These are phyloP conservation scores for Puccinia novopanici DNA, from an alignment of 1,284 basidiomycete genomes.

Conservation along the genomic window DNA sequence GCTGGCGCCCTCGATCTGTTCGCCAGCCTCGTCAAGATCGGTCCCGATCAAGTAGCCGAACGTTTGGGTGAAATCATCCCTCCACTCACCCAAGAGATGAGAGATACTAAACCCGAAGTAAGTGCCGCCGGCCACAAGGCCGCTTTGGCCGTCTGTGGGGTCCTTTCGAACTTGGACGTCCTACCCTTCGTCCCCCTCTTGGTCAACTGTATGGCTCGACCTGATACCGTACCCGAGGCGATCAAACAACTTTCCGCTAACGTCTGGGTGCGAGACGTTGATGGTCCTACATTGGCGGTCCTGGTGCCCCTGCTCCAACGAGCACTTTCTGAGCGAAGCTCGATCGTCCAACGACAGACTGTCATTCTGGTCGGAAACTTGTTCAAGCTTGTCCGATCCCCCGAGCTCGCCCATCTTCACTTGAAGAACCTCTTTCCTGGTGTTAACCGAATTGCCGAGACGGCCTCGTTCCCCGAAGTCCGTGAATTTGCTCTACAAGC, in stretches of 20 bases:
- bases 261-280: constrained; percentile 97
- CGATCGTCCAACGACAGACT: constrained; percentile 71
- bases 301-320: constrained; percentile 89
- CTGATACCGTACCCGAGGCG: constrained; percentile 77
- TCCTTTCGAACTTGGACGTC: constrained; percentile 91
- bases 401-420: constrained; percentile 84
- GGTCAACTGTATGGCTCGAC: constrained; percentile 84
- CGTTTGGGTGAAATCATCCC: constrained; percentile 82
- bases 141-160: constrained; percentile 86
- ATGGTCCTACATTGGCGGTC: constrained; percentile 90
- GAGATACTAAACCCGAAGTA: constrained; percentile 95
- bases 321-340: constrained; percentile 91
- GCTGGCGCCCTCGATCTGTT: constrained; percentile 79
- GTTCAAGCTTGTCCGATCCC: constrained; percentile 94
- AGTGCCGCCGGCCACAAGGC: constrained; percentile 85
- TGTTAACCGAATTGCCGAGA: constrained; percentile 84
- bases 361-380: constrained; percentile 95
- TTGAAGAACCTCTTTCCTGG: constrained; percentile 85
- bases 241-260: constrained; percentile 94
- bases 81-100: constrained; percentile 86
- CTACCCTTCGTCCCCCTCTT: constrained; percentile 84
- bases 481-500: constrained; percentile 76
- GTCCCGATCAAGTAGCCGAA: constrained; percentile 76
- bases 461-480: constrained; percentile 95
- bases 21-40: constrained; percentile 54